Percentiles rank a stretch among this genome's conserved stretches.
Conservation (phyloP, 2,329 filamentous ascomycete species). For the Apiospora phragmitis region DNA sequence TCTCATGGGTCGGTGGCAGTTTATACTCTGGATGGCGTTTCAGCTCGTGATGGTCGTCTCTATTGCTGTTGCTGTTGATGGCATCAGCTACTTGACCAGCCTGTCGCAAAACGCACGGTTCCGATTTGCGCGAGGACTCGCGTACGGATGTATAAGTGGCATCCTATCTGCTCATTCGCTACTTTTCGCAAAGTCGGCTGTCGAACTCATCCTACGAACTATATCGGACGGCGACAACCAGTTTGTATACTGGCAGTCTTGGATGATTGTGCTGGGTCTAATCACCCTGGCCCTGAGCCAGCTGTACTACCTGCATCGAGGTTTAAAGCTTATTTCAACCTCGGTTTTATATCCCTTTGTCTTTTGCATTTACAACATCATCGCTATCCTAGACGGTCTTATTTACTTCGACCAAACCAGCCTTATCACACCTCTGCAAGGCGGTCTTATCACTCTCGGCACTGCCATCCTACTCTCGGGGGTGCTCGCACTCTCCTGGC, state of each 20-base stretch:
- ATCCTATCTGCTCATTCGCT: constrained; percentile 92
- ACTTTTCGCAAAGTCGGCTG: constrained; percentile 92
- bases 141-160: constrained; percentile 87
- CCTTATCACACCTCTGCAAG: constrained; percentile 73
- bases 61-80: constrained; percentile 64
- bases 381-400: constrained; percentile 93
- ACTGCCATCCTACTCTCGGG: constrained; percentile 84
- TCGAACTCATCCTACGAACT: constrained; percentile 87
- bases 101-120: constrained; percentile 64
- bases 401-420: constrained; percentile 95
- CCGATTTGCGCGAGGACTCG: constrained; percentile 77
- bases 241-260: constrained; percentile 93
- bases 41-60: constrained; percentile 72
- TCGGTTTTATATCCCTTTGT: constrained; percentile 95
- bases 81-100: constrained; percentile 51
- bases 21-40: constrained; percentile 85
- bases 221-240: constrained; percentile 85
- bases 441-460: constrained; percentile 80
- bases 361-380: constrained; percentile 99
- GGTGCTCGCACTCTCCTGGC: constrained; percentile 91
- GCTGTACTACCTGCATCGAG: constrained; percentile 92
- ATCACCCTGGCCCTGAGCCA: constrained; percentile 82
- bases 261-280: constrained; percentile 83
- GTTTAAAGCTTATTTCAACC: constrained; percentile 91
- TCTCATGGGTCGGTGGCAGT: constrained; percentile 71